Evolutionary conservation across 805 yeast genomes (phyloP).

Genomic region (Starmerella powellii): DNA sequence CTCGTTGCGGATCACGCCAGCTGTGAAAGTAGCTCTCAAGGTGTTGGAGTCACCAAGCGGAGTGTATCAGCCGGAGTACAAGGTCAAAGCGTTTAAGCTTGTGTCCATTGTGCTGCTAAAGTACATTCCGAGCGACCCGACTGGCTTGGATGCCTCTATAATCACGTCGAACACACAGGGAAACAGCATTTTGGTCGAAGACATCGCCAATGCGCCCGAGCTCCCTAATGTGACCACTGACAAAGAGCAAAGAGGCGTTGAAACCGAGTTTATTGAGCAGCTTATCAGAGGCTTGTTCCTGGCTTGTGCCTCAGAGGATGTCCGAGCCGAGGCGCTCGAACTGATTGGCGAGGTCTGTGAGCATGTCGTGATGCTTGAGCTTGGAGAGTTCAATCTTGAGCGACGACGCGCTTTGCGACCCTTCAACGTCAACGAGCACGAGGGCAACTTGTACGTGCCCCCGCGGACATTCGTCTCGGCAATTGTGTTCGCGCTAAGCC

Average conservation of each 20-base stretch:
- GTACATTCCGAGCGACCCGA: slow-evolving; percentile 40
- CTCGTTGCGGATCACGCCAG: slow-evolving; percentile 72
- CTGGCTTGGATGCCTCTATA: slow-evolving; percentile 5
- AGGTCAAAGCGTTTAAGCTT: slow-evolving; percentile 67
- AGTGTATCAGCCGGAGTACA: slow-evolving; percentile 42
- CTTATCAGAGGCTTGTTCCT: slow-evolving; percentile 61
- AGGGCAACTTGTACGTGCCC: slow-evolving; percentile 58
- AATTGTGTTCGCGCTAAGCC: slow-evolving; percentile 66
- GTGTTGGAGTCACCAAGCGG: slow-evolving; percentile 51
- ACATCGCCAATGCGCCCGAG: slow-evolving; percentile 14
- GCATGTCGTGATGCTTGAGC: slow-evolving; percentile 67
- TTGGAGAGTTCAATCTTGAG: slow-evolving; percentile 60
- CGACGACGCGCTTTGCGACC: slow-evolving; percentile 52
- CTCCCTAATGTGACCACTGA: slow-evolving; percentile 19
- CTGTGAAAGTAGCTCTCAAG: slow-evolving; percentile 63
- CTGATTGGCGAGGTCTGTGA: slow-evolving; percentile 57
- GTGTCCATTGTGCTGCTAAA: slow-evolving; percentile 53
- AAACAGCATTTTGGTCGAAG: slow-evolving; percentile 11
- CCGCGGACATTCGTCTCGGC: slow-evolving; percentile 65
- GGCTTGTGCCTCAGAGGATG: slow-evolving; percentile 62
- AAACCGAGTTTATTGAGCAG: slow-evolving; percentile 47
- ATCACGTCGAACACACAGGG: slow-evolving; percentile 6
- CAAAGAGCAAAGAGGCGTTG: slow-evolving; percentile 31
- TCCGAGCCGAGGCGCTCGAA: slow-evolving; percentile 51
- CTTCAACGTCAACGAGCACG: slow-evolving; percentile 66